phyloP scores from a whole-genome alignment of 1,284 basidiomycete genomes.

The Calocybe gambosa region DNA sequence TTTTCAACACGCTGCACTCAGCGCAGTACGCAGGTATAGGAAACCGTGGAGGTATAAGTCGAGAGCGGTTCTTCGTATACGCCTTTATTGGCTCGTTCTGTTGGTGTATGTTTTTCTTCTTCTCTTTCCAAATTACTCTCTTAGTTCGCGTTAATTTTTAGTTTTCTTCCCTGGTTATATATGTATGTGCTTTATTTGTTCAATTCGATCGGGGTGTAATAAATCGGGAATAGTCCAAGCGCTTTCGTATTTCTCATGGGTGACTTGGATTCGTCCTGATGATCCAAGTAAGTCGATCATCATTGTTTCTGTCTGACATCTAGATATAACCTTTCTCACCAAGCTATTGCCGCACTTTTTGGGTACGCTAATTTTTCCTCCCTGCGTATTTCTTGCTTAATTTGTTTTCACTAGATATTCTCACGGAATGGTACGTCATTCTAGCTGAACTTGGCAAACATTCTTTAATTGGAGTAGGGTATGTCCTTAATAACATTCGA shows the following conservation, averaged over 20 bases:
- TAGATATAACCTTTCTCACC: not conserved
- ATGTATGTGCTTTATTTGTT: constrained; percentile 21
- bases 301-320: not conserved
- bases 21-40: constrained; percentile 61
- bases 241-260: constrained; percentile 59
- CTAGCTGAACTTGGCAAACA: not conserved
- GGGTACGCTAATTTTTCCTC: constrained; percentile 16
- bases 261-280: constrained; percentile 36
- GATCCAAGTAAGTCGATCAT: constrained; percentile 24
- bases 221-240: constrained; percentile 36
- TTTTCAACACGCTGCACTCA: constrained; percentile 68
- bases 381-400: too few species aligned
- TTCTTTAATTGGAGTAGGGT: constrained; percentile 19
- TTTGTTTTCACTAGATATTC: constrained; percentile 23
- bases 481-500: constrained; percentile 43
- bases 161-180: constrained; percentile 67
- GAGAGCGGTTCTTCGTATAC: constrained; percentile 59
- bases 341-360: constrained; percentile 32
- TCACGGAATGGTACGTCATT: constrained; percentile 48
- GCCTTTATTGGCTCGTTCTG: constrained; percentile 42
- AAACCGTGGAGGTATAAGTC: constrained; percentile 58
- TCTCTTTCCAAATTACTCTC: not conserved
- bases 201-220: not conserved
- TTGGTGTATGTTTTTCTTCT: constrained; percentile 47
- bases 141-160: constrained; percentile 9